phyloP scores from a whole-genome alignment of 495 filamentous ascomycete genomes.

The Parathielavia hyrcaniae region DNA sequence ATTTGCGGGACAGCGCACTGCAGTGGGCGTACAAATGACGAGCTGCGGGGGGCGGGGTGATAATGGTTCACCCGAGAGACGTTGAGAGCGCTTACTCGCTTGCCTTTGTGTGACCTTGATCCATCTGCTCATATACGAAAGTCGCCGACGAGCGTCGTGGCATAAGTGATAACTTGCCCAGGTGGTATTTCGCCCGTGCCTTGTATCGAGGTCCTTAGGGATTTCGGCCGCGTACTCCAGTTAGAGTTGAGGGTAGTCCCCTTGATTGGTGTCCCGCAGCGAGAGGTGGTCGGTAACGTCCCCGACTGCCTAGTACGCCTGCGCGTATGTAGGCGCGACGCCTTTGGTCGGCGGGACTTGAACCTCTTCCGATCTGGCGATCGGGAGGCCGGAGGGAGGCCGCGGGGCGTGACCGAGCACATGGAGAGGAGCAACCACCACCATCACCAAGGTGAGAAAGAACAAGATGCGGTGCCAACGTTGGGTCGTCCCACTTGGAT shows the following conservation, averaged over 20 bases:
- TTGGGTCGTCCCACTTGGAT: conserved; percentile 12
- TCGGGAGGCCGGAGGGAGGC: conserved; percentile 19
- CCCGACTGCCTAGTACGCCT: too few species aligned
- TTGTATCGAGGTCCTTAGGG: neutral
- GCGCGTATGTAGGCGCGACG: too few species aligned
- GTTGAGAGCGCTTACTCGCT: neutral
- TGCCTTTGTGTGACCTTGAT: neutral
- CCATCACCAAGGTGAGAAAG: conserved; percentile 10
- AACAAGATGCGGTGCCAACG: conserved; percentile 7
- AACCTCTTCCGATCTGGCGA: conserved; percentile 26
- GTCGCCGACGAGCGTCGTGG: conserved; percentile 8
- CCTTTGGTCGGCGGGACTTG: conserved; percentile 17
- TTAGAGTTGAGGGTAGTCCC: too few species aligned
- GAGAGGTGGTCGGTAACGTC: neutral
- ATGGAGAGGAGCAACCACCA: neutral
- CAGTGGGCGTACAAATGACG: neutral
- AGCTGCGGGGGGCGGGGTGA: neutral
- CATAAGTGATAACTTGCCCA: neutral
- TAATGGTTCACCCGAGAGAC: neutral
- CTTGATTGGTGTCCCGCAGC: neutral
- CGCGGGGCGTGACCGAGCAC: conserved; percentile 5
- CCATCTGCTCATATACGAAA: neutral
- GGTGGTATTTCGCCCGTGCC: neutral
- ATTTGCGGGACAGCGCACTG: neutral
- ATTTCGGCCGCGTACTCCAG: too few species aligned